phyloP scores from a whole-genome alignment of 345 rosid species.

The Cardamine chenopodiifolia region DNA sequence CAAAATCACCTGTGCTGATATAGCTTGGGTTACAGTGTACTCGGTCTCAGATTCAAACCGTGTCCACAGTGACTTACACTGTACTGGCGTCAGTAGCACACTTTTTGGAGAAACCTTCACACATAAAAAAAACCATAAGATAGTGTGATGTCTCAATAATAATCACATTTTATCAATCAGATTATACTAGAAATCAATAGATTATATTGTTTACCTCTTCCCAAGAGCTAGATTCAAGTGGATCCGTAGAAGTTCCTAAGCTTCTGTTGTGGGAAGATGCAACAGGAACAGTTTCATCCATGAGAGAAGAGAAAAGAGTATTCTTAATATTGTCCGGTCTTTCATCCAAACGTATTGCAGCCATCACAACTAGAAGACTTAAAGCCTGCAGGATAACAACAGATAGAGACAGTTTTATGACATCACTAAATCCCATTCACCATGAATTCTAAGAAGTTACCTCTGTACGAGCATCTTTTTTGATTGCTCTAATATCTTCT shows the following conservation, averaged over 20 bases:
- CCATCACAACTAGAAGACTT: conserved; percentile 61
- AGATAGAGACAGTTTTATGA: conserved; percentile 32
- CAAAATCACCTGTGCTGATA: conserved; percentile 64
- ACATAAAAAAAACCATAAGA: conserved; percentile 9
- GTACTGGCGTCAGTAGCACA: conserved; percentile 66
- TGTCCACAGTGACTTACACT: conserved; percentile 82
- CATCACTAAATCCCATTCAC: conserved; percentile 22
- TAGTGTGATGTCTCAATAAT: neutral
- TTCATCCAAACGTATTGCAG: conserved; percentile 73
- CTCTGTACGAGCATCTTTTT: conserved; percentile 65
- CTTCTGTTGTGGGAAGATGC: conserved; percentile 54
- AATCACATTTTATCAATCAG: neutral
- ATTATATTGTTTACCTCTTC: conserved; percentile 56
- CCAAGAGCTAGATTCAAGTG: conserved; percentile 74
- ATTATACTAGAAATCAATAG: neutral
- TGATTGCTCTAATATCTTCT: conserved; percentile 66
- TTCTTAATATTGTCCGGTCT: conserved; percentile 62
- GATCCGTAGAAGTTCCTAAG: conserved; percentile 50
- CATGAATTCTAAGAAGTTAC: conserved; percentile 46
- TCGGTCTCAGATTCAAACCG: conserved; percentile 77
- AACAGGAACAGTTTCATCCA: conserved; percentile 51
- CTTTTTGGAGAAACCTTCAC: conserved; percentile 59
- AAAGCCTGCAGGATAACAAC: conserved; percentile 54
- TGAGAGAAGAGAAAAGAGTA: conserved; percentile 57
- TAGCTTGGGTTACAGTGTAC: conserved; percentile 74